A percentile compares a stretch with the other conserved stretches of the same genome.
Evolutionary conservation across 2,329 filamentous ascomycete genomes (phyloP).

Genomic region (Rosellinia necatrix): DNA sequence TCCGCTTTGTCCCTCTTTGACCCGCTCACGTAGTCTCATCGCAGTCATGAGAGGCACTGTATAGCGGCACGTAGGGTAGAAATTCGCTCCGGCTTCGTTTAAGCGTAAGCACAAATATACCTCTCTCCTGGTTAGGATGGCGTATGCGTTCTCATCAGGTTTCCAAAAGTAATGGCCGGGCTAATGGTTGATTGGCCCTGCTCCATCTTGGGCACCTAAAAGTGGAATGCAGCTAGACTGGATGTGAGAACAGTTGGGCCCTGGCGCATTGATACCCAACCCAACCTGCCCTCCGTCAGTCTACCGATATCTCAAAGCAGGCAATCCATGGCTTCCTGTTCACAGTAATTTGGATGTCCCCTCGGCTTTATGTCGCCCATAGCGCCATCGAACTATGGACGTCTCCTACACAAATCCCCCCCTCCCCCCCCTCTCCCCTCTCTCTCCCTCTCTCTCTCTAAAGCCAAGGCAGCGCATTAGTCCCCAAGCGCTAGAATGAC

Average conservation of each 20-base stretch:
- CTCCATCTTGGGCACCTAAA: slow-evolving; percentile 37
- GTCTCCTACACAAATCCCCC: slow-evolving; percentile 8
- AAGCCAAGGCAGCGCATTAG: background rate
- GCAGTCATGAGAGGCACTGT: slow-evolving; percentile 26
- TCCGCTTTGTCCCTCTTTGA: slow-evolving; percentile 6
- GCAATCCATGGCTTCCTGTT: slow-evolving; percentile 15
- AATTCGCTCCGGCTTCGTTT: slow-evolving; percentile 20
- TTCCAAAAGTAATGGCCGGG: slow-evolving; percentile 8
- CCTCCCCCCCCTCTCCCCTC: too few relatives aligned
- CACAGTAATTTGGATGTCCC: slow-evolving; percentile 9
- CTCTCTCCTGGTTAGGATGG: slow-evolving; percentile 11
- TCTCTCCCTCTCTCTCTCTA: background rate
- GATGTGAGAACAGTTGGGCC: slow-evolving; percentile 39
- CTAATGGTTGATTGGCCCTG: slow-evolving; percentile 18
- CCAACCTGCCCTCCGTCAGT: slow-evolving; percentile 15
- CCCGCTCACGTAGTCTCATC: too few relatives aligned
- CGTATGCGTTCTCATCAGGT: slow-evolving; percentile 8
- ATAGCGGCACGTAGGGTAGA: slow-evolving; percentile 12
- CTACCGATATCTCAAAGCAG: slow-evolving; percentile 18
- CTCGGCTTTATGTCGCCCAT: slow-evolving; percentile 7
- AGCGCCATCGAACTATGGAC: slow-evolving; percentile 12
- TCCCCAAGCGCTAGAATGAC: background rate
- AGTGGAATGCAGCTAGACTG: slow-evolving; percentile 31
- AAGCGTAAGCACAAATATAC: slow-evolving; percentile 13
- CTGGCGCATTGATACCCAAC: slow-evolving; percentile 54